Evolutionary conservation across 2,329 filamentous ascomycete genomes (phyloP), one percentile per base, ranked within the genome.

Genomic region (Ascochyta viciae-villosae): DNA sequence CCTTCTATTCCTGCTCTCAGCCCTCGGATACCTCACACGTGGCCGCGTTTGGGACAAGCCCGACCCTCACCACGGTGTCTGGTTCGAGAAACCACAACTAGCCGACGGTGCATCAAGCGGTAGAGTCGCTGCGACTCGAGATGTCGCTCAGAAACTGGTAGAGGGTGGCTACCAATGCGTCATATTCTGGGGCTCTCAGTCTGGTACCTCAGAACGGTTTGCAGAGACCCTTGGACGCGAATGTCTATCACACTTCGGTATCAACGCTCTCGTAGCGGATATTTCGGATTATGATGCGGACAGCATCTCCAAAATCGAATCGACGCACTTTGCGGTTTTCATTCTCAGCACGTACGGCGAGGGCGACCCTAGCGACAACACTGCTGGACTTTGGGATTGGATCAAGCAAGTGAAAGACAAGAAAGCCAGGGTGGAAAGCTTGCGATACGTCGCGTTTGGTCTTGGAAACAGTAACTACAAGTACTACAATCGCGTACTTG

Each of bases 151-250:
- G 52, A 77, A 76, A 40, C 63, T 81, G 10, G 70, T 74, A 27
- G 75, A 81, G 53, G 70, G 74, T 1, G 19, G 63, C 43, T 57
- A 71, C 62, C 47, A 71, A 37, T 61, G 57, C 16, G 76, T 81
- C 22, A 72, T 82, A 33, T 80, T 82, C 68, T 82, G 77, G 77
- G 79, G 78, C n/a, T 81, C 79, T 2, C 80, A 82, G 57, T 80
- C 78, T 4, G 79, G 80, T 8, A 81, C 78, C 0, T 77, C 79
- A 0, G 78, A 81, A 57, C 71, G 73, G 9, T 74, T 81, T 46
- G 79, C 79, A 7, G 73, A 74, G 45, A 71, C 73, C 5, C 65
- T 82, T 0, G 73, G 73, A 4, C 71, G 75, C 42, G 80, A 82
- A 44, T 73, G 73, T 40, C 65, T 70, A 16, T 67, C 70, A 27